Base-by-base conservation (phyloP, 768 basidiomycete species). In the Leccinum subgranulosum region DNA sequence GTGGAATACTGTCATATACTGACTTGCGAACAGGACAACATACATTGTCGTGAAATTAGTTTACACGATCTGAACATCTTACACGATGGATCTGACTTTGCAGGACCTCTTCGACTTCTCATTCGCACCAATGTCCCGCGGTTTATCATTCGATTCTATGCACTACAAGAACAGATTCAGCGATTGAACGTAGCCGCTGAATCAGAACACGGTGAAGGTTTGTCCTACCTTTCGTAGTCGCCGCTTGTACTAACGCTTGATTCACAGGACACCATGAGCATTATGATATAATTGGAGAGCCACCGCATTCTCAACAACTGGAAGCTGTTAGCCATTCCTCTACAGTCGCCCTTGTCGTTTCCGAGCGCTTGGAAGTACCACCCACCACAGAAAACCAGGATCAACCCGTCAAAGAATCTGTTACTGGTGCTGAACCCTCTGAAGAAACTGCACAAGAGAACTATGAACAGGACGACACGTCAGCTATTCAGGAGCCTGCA, bases 21-120 rank as follows among this genome's bases (percentile, higher is more conserved):
- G 8, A 73, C 9, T 25, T 43, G 47, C 49, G 43, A 49, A 11
- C 59, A 90, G 88, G 88, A 90, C 67, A 87, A 89, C 65, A 70
- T 84, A 28, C 83, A 84, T 66, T 78, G 84, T 6, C 84, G 82
- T 39, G 86, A 89, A 73, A 75, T 87, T 53, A 84, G 84, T 55
- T 74, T 90, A 49, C 88, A 90, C 67, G 88, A 90, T 66, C 75
- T 90, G 48, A 85, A 86, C 67, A 75, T 84, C 46, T 70, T 90
- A 29, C 87, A 90, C 66, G 87, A 88, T 64, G 84, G 80, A 57
- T 80, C 82, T 65, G 80, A 81, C 60, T 69, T 86, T 56, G 60
- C 73, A 63, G 88, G 88, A 29, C 85, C 85, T 6, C 77, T 90
- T 51, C 84, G 85, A 43, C 74, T 89, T 46, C 77, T 76, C 52